These are phyloP conservation scores for Colletotrichum musae DNA, from an alignment of 2,329 filamentous ascomycete species.

Conservation along the genomic window DNA sequence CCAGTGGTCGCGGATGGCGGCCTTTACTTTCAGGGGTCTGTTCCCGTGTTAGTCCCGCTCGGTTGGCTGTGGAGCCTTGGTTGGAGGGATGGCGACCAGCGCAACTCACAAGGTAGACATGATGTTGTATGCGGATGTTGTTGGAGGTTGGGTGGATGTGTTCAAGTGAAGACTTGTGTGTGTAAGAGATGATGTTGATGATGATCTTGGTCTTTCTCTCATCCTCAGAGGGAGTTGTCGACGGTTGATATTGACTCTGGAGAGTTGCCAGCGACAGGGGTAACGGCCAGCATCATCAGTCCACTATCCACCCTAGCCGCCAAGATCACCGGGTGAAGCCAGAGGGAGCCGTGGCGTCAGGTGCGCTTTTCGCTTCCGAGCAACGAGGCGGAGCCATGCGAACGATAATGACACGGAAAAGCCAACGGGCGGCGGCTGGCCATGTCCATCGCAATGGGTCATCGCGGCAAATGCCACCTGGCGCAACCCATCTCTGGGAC, in stretches of 20 bases:
- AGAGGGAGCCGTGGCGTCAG: conserved; percentile 28
- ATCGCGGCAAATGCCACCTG: not conserved
- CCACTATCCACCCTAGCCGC: conserved; percentile 26
- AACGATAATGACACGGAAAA: conserved; percentile 3
- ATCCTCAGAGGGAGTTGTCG: conserved; percentile 2
- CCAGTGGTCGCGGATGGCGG: conserved; percentile 62
- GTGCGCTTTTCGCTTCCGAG: not conserved
- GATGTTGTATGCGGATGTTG: not conserved
- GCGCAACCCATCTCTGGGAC: too few species aligned
- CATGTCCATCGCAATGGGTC: too few species aligned
- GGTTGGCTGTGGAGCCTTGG: not conserved
- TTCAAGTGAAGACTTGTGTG: not conserved
- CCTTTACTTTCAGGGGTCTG: conserved; percentile 59
- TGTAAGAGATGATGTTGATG: not conserved
- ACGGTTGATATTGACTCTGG: conserved; percentile 23
- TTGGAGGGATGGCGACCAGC: not conserved
- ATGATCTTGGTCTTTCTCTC: conserved; percentile 1
- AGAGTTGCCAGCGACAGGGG: conserved; percentile 14
- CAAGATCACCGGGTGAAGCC: conserved; percentile 17
- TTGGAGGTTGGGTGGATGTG: not conserved
- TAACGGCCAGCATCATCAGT: conserved; percentile 5
- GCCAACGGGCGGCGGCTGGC: not conserved
- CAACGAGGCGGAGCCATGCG: conserved; percentile 21
- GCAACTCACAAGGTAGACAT: conserved; percentile 33
- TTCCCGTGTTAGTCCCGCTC: conserved; percentile 7